These are phyloP conservation scores for Fusarium pininemorale DNA, from an alignment of 2,329 filamentous ascomycete species.

Conservation along the genomic window DNA sequence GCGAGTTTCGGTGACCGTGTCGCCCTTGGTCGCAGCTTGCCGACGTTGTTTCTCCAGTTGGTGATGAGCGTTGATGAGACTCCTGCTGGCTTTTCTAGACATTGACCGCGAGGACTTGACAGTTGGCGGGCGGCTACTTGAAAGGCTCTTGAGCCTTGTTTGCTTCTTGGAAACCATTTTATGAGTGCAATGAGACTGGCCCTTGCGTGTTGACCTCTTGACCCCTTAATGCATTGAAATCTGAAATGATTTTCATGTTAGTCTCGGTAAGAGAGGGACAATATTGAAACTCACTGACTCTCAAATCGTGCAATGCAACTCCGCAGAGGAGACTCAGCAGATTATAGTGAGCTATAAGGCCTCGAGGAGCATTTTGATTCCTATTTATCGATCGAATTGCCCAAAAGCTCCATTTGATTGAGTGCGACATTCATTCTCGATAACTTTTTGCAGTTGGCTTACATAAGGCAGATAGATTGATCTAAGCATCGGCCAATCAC, in stretches of 20 bases:
- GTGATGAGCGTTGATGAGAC: constrained; percentile 72
- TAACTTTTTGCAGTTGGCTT: not conserved
- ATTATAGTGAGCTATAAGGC: not conserved
- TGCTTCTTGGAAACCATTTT: constrained; percentile 60
- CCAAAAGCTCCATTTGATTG: not conserved
- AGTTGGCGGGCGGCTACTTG: constrained; percentile 65
- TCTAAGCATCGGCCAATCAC: not conserved
- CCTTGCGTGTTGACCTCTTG: not conserved
- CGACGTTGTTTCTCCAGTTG: constrained; percentile 69
- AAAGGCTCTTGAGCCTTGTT: constrained; percentile 54
- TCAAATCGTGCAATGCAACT: not conserved
- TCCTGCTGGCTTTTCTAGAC: constrained; percentile 70
- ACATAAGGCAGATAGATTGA: not conserved
- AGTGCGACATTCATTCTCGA: not conserved
- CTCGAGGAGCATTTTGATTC: not conserved
- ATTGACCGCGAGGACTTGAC: constrained; percentile 64
- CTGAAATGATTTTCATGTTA: constrained; percentile 26
- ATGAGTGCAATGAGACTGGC: not conserved
- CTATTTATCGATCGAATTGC: not conserved
- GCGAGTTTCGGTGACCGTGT: constrained; percentile 55
- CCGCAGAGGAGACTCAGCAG: no score
- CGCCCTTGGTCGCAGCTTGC: constrained; percentile 64
- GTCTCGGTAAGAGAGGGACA: constrained; percentile 4
- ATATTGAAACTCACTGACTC: not conserved
- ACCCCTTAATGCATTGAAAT: not conserved